Conservation (phyloP, 192 early-diverging fungal genomes). For the Tieghemiomyces parasiticus region DNA sequence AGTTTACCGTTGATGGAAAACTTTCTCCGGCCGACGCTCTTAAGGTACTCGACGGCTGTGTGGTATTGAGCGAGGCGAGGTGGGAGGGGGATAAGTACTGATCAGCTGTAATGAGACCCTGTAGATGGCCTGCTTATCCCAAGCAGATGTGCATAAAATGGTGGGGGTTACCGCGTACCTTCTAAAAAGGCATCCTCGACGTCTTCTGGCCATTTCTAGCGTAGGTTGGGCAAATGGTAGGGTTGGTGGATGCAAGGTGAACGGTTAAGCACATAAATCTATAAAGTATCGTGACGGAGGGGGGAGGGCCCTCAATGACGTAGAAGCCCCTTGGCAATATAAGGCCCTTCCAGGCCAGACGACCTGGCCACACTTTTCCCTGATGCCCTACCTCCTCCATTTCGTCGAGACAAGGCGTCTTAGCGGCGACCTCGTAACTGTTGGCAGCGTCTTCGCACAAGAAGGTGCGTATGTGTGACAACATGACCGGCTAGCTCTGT, state of each 20-base stretch:
- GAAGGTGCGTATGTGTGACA: background rate
- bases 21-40: constrained; percentile 6
- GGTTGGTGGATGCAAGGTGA: background rate
- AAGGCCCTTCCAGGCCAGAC: background rate
- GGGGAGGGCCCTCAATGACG: background rate
- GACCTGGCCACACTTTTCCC: background rate
- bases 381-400: background rate
- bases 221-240: background rate
- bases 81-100: constrained; percentile 12
- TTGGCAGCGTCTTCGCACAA: constrained; percentile 2
- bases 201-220: constrained; percentile 32
- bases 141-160: background rate
- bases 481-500: no score
- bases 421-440: background rate
- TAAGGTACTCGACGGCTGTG: constrained; percentile 7
- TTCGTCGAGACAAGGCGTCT: background rate
- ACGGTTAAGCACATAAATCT: background rate
- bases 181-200: constrained; percentile 40
- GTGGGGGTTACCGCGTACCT: constrained; percentile 23
- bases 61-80: background rate
- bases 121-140: constrained; percentile 15
- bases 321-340: background rate
- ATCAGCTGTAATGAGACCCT: constrained; percentile 10
- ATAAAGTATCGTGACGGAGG: background rate
- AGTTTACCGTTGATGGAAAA: constrained; percentile 10